A percentile compares a stretch with the other conserved stretches of the same genome.
Evolutionary conservation across 208 protist genomes (phyloP).

Genomic region (Crithidia acanthocephali): DNA sequence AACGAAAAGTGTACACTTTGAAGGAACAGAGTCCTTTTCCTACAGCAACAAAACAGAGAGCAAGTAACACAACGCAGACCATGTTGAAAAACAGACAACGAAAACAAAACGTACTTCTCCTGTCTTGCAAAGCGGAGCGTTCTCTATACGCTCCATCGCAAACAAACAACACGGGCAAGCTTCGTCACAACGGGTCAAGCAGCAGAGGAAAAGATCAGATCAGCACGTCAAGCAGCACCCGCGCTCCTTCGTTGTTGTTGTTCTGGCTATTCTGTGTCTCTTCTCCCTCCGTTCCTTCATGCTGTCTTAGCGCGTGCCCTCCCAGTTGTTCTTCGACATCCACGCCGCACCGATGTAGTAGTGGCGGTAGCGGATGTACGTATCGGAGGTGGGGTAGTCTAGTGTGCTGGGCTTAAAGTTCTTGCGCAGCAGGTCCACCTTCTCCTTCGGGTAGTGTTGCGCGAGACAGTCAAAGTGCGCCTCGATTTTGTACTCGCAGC

Average conservation of each 20-base stretch:
- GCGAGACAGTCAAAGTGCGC: constrained; percentile 90
- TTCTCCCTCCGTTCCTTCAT: constrained; percentile 4
- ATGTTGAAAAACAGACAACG: background rate
- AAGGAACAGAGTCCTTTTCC: background rate
- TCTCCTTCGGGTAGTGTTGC: constrained; percentile 86
- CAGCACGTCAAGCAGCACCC: too few relatives aligned
- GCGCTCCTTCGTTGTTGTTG: too few relatives aligned
- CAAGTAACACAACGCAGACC: background rate
- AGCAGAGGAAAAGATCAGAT: too few relatives aligned
- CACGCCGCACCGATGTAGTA: constrained; percentile 79
- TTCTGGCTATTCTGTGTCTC: background rate
- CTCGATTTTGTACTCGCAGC: constrained; percentile 93
- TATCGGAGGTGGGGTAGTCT: constrained; percentile 87
- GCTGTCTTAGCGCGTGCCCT: constrained; percentile 64
- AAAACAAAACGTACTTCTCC: too few relatives aligned
- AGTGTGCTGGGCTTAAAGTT: constrained; percentile 84
- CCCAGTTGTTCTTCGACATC: constrained; percentile 78
- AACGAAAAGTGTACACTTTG: too few relatives aligned
- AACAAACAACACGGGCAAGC: too few relatives aligned
- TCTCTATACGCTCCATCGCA: too few relatives aligned
- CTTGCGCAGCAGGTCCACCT: constrained; percentile 81
- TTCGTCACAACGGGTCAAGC: too few relatives aligned
- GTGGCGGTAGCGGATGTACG: constrained; percentile 85
- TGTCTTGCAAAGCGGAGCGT: too few relatives aligned
- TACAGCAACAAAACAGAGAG: background rate